Evolutionary conservation across 805 yeast species (phyloP).

Genomic region (Yarrowia porcina): DNA sequence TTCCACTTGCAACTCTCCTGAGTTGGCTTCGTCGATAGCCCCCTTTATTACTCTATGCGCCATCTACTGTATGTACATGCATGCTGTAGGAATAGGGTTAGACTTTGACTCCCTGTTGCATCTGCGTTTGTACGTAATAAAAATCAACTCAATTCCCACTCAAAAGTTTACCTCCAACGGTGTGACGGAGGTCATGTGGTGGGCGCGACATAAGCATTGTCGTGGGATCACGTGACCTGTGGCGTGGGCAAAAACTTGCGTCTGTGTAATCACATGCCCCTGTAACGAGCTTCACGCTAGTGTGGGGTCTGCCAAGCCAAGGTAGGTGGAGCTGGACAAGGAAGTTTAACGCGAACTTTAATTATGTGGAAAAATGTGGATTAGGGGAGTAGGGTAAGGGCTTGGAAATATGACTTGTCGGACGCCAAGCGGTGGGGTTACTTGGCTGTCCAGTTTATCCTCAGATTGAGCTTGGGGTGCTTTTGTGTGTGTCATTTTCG

Average conservation of each 20-base stretch:
- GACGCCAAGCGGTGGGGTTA: too few species aligned
- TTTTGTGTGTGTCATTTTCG: too few species aligned
- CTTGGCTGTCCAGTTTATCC: too few species aligned
- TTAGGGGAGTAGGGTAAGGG: too few species aligned
- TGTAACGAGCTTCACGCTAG: background rate
- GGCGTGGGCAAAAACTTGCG: too few species aligned
- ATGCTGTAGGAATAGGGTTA: background rate
- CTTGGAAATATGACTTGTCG: too few species aligned
- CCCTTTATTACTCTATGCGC: background rate
- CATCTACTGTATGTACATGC: background rate
- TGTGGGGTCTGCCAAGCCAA: conserved; percentile 14
- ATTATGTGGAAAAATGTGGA: too few species aligned
- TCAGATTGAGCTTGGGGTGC: too few species aligned
- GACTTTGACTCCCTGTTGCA: background rate
- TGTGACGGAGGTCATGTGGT: too few species aligned
- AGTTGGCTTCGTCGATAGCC: background rate
- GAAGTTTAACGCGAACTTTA: too few species aligned
- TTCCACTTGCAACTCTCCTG: background rate
- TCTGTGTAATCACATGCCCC: background rate
- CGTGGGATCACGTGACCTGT: too few species aligned
- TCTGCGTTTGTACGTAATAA: background rate
- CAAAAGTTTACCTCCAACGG: background rate
- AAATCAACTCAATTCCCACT: background rate
- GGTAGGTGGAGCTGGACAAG: background rate
- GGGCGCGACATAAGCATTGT: too few species aligned